Evolutionary conservation across 108 stramenopile genomes (phyloP).

Genomic region (Discostella pseudostelligera): DNA sequence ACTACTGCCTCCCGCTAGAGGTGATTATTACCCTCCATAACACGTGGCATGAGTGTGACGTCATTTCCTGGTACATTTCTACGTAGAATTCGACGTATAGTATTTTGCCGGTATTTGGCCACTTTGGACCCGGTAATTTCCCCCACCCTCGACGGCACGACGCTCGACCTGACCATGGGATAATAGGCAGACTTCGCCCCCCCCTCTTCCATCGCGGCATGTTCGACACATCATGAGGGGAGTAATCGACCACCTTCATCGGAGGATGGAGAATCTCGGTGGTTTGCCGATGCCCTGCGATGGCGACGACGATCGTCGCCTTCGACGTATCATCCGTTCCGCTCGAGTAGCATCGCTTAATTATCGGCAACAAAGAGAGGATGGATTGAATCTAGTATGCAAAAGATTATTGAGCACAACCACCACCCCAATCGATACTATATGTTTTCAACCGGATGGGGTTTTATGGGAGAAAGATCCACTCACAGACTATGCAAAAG

Average conservation of each 20-base stretch:
- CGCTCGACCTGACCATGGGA: too few species aligned
- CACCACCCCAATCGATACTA: constrained; percentile 15
- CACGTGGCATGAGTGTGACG: too few species aligned
- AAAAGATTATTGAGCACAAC: not conserved
- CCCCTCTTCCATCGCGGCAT: constrained; percentile 15
- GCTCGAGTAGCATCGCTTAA: constrained; percentile 2
- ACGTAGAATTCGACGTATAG: too few species aligned
- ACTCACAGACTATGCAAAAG: too few species aligned
- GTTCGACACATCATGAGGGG: constrained; percentile 9
- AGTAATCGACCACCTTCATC: constrained; percentile 13
- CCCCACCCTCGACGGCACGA: too few species aligned
- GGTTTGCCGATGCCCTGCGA: not conserved
- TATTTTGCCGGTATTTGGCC: too few species aligned
- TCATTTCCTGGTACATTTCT: too few species aligned
- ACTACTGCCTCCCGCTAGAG: too few species aligned
- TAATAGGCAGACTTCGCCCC: too few species aligned
- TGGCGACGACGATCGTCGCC: not conserved
- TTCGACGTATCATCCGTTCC: not conserved
- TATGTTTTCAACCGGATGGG: constrained; percentile 4
- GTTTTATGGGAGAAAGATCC: not conserved
- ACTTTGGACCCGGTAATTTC: too few species aligned
- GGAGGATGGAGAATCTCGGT: constrained; percentile 16
- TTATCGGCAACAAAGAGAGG: constrained; percentile 2
- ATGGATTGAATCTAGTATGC: not conserved
- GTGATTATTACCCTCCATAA: too few species aligned